Evolutionary conservation across 352 stramenopile genomes (phyloP).

Genomic region (Phytophthora vignae): DNA sequence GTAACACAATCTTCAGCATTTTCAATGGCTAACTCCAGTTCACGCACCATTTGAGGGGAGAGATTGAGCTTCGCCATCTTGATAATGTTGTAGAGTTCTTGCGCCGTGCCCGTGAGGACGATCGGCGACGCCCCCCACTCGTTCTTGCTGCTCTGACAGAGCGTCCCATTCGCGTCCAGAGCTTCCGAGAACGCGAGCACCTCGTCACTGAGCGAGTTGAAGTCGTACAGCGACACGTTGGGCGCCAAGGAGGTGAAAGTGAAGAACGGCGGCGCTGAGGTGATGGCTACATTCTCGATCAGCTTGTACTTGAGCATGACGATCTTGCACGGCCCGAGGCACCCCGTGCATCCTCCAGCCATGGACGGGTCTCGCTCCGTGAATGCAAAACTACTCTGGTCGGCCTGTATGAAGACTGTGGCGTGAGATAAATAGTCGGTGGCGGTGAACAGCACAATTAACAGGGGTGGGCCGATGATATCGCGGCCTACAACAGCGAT

Average conservation of each 20-base stretch:
- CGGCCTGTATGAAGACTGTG: slow-evolving; percentile 27
- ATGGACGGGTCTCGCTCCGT: slow-evolving; percentile 28
- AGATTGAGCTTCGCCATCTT: slow-evolving; percentile 21
- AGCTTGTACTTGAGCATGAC: slow-evolving; percentile 32
- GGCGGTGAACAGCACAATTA: slow-evolving; percentile 15
- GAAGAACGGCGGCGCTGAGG: slow-evolving; percentile 21
- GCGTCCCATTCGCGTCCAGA: slow-evolving; percentile 20
- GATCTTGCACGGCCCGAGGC: slow-evolving; percentile 25
- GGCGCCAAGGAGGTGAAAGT: slow-evolving; percentile 16
- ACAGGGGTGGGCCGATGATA: slow-evolving; percentile 10
- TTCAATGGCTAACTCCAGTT: slow-evolving; percentile 16
- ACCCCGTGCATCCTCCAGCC: slow-evolving; percentile 24
- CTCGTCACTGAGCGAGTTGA: slow-evolving; percentile 28
- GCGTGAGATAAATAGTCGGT: slow-evolving; percentile 25
- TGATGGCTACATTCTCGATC: slow-evolving; percentile 16
- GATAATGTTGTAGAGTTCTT: slow-evolving; percentile 25
- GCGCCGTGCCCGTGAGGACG: slow-evolving; percentile 24
- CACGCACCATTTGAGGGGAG: slow-evolving; percentile 19
- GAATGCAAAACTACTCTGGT: slow-evolving; percentile 30
- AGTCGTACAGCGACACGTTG: slow-evolving; percentile 21
- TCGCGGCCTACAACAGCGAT: slow-evolving; percentile 15
- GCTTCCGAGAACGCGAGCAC: slow-evolving; percentile 18
- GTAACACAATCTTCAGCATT: slow-evolving; percentile 2
- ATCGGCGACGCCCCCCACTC: slow-evolving; percentile 26
- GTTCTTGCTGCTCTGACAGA: slow-evolving; percentile 33